Conservation (phyloP, 176 grass and related monocot genomes). For the Musa troglodytarum region DNA sequence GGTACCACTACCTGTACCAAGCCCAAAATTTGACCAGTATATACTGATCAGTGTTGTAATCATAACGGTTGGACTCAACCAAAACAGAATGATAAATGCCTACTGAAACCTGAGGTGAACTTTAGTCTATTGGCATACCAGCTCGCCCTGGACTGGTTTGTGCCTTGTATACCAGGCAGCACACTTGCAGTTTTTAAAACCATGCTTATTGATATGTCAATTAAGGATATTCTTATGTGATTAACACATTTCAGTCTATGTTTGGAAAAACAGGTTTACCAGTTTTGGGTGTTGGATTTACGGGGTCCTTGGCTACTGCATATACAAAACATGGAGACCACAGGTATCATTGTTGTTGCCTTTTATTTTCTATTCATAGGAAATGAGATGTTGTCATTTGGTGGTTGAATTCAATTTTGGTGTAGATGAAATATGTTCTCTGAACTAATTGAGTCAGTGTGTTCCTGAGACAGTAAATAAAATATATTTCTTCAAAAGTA, state of each 20-base stretch:
- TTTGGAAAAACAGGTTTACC: constrained; percentile 36
- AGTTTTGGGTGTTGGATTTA: constrained; percentile 88
- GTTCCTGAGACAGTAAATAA: neutral
- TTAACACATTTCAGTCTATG: neutral
- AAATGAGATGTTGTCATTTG: neutral
- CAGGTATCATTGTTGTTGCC: constrained; percentile 31
- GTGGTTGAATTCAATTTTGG: neutral
- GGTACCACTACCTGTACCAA: too few relatives aligned
- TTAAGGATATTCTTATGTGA: neutral
- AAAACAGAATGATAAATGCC: too few relatives aligned
- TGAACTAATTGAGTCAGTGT: neutral
- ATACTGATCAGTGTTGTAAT: too few relatives aligned
- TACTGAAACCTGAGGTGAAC: too few relatives aligned
- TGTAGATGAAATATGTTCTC: neutral
- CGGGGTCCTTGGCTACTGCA: constrained; percentile 73
- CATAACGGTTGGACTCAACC: too few relatives aligned
- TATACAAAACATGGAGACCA: constrained; percentile 76
- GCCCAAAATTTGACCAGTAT: too few relatives aligned
- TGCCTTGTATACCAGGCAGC: neutral
- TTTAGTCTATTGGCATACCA: too few relatives aligned
- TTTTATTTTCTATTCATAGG: neutral
- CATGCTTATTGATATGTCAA: neutral
- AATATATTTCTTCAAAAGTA: too few relatives aligned
- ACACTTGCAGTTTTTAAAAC: neutral
- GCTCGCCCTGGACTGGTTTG: too few relatives aligned